Base-by-base conservation (phyloP, 192 early-diverging fungal genomes). In the Coemansia sp. region DNA sequence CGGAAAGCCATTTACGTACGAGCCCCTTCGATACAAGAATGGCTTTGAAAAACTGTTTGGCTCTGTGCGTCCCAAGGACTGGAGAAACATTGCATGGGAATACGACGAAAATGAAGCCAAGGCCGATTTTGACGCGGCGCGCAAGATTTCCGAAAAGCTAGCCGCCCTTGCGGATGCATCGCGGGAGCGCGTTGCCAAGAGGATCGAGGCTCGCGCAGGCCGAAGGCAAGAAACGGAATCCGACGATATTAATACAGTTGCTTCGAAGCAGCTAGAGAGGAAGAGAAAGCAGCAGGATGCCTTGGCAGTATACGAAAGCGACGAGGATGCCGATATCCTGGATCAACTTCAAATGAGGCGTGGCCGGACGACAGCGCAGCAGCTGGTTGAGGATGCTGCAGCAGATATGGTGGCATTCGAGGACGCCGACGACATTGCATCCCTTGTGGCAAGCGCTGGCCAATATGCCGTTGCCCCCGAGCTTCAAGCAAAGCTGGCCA, bases 21-120 rank as follows among this genome's bases (percentile, higher is more conserved):
- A 93, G 44, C 91, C 91, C 3, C 73, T 80, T 7, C 84, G 87
- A 60, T 87, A 89, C 74, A 90, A 90, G 70, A 84, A 90, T 60
- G 87, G 81, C 56, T 76, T 88, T 51, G 83, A 83, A 23, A 89
- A 89, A 53, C 65, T 90, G 23, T 67, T 67, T 57, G 77, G 72
- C 7, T 66, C 64, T 0, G 60, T 39, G 34, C 26, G 56, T 9
- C 15, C 41, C 21, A 83, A 83, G 51, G 11, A 43, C 33, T 51
- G 36, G 57, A 14, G 43, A n/a, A 52, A 75, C 20, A 41, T 83
- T 45, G 57, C 64, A 55, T 83, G 81, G 81, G 81, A 83, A 67
- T 83, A 81, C 35, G 55, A 73, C 44, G 53, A 51, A n/a, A 62
- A 60, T 1, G 33, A 16, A 5, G 73, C 64, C 2, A 38, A 33